Percentiles rank a stretch among this genome's conserved stretches.
These are phyloP conservation scores for Mortierella antarctica DNA, from an alignment of 192 early-diverging fungal genomes.

Conservation along the genomic window DNA sequence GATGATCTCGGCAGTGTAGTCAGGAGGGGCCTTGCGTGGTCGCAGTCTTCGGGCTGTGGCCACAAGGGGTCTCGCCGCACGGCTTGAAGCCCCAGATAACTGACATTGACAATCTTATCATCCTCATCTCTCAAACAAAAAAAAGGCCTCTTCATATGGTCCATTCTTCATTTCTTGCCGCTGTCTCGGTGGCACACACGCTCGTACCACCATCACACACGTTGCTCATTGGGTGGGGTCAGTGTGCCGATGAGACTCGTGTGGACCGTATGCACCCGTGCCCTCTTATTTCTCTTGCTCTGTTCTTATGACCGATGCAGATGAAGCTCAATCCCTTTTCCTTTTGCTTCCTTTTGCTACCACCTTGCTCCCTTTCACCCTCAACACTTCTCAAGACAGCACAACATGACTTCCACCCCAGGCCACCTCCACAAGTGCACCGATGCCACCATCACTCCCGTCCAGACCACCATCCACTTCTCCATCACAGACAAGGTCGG, in stretches of 20 bases:
- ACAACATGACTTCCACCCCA: background rate
- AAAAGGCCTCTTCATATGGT: background rate
- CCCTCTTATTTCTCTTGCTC: no score
- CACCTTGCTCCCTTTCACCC: background rate
- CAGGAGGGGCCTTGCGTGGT: slow-evolving; percentile 16
- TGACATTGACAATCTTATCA: slow-evolving; percentile 34
- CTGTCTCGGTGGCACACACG: background rate
- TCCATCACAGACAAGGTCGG: slow-evolving; percentile 87
- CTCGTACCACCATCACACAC: background rate
- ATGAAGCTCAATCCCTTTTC: background rate
- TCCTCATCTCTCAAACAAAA: background rate
- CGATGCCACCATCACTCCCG: slow-evolving; percentile 22
- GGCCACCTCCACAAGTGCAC: slow-evolving; percentile 46
- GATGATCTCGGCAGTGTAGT: slow-evolving; percentile 49
- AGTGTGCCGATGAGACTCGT: no score
- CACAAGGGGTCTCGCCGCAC: slow-evolving; percentile 11
- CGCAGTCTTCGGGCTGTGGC: slow-evolving; percentile 19
- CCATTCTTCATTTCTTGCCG: background rate
- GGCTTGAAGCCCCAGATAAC: slow-evolving; percentile 53
- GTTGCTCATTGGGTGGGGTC: background rate
- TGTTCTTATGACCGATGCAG: background rate
- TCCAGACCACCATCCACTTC: slow-evolving; percentile 73
- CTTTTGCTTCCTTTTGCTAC: background rate
- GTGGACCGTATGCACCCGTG: no score
- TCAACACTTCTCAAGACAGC: background rate